A percentile compares a stretch with the other conserved stretches of the same genome.
Conservation (phyloP, 139 green algal species). For the Micractinium sp. region DNA sequence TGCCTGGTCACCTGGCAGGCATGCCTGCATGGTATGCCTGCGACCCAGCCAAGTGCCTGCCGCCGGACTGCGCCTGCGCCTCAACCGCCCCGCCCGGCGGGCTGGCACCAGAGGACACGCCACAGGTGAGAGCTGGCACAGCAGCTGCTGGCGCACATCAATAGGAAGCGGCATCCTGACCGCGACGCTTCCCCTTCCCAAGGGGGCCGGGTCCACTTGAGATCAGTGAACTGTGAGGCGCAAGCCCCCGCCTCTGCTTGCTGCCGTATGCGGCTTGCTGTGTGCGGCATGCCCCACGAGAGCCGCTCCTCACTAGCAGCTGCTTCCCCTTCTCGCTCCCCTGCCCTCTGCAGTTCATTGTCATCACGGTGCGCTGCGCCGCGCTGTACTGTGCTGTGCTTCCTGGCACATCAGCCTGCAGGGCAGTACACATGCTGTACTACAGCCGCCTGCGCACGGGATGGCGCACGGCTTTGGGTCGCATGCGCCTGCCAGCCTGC, state of each 20-base stretch:
- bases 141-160: too few species aligned
- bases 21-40: conserved; percentile 21
- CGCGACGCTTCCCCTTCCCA: too few species aligned
- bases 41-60: conserved; percentile 9
- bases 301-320: background rate
- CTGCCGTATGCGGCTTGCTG: background rate
- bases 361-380: conserved; percentile 2
- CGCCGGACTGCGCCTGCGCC: conserved; percentile 32
- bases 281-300: background rate
- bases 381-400: background rate
- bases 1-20: background rate
- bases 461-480: background rate
- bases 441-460: background rate
- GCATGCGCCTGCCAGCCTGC: background rate
- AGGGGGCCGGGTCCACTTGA: too few species aligned
- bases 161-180: too few species aligned
- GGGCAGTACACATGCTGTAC: too few species aligned
- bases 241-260: background rate
- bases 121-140: conserved; percentile 1
- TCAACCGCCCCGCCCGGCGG: conserved; percentile 12
- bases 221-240: too few species aligned
- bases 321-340: background rate
- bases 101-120: conserved; percentile 6
- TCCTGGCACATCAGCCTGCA: too few species aligned
- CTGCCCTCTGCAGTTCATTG: conserved; percentile 8